Evolutionary conservation across 345 rosid genomes (phyloP).

Genomic region (Camelina neglecta): DNA sequence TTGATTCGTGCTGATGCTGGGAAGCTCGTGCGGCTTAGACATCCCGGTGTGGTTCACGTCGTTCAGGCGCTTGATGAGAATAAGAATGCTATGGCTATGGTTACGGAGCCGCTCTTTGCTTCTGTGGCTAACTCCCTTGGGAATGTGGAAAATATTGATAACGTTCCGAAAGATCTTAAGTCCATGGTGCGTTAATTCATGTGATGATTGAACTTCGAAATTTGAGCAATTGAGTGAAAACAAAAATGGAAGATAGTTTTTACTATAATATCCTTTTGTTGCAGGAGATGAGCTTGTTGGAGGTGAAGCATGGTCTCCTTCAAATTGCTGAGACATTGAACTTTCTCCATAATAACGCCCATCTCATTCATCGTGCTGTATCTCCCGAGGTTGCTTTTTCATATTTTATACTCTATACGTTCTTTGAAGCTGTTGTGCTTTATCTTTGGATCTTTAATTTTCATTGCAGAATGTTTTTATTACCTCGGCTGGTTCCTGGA

Average conservation of each 20-base stretch:
- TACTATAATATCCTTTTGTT: conserved; percentile 16
- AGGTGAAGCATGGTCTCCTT: conserved; percentile 92
- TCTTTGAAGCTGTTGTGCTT: background rate
- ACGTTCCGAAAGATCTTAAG: conserved; percentile 80
- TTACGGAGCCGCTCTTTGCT: conserved; percentile 85
- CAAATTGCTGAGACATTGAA: conserved; percentile 91
- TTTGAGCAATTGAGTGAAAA: background rate
- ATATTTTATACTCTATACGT: background rate
- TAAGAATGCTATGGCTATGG: conserved; percentile 96
- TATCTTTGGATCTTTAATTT: conserved; percentile 20
- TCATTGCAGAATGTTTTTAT: conserved; percentile 75
- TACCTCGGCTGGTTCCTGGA: conserved; percentile 96
- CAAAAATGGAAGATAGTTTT: conserved; percentile 8
- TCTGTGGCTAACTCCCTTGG: conserved; percentile 89
- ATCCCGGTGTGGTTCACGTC: conserved; percentile 92
- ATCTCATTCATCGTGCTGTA: conserved; percentile 81
- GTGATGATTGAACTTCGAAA: background rate
- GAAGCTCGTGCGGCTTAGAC: conserved; percentile 79
- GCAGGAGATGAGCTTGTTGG: conserved; percentile 94
- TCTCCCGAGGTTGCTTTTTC: conserved; percentile 72
- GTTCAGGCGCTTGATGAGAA: conserved; percentile 98
- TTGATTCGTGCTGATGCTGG: conserved; percentile 80
- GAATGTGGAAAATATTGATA: conserved; percentile 65
- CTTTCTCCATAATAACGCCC: conserved; percentile 89
- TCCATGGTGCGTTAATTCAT: conserved; percentile 59